Evolutionary conservation across 495 filamentous ascomycete species (phyloP).

Genomic region (Aspergillus leporis): DNA sequence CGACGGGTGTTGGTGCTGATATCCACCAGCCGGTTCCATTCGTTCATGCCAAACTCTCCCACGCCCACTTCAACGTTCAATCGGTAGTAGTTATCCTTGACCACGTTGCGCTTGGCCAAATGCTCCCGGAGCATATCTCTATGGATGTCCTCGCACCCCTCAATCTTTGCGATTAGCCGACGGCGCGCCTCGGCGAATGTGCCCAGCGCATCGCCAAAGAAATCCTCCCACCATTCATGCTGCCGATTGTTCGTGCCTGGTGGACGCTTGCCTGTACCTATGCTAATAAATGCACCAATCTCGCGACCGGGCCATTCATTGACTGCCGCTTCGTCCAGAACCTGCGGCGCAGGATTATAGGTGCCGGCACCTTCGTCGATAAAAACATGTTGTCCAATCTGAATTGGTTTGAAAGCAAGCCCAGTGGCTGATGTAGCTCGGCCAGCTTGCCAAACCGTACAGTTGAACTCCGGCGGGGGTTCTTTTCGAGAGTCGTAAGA

Average conservation of each 20-base stretch:
- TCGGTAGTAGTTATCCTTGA: constrained; percentile 92
- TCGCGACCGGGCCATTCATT: constrained; percentile 96
- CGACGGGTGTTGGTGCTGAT: constrained; percentile 88
- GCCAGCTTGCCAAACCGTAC: constrained; percentile 94
- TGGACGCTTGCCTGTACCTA: constrained; percentile 90
- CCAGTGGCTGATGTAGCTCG: constrained; percentile 91
- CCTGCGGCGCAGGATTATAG: constrained; percentile 84
- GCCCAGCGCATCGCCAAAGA: constrained; percentile 69
- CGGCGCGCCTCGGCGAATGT: constrained; percentile 88
- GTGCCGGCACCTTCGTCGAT: constrained; percentile 90
- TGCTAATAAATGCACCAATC: constrained; percentile 83
- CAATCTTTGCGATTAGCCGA: constrained; percentile 83
- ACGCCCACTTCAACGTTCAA: constrained; percentile 96
- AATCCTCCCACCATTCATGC: constrained; percentile 88
- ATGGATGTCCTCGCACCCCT: constrained; percentile 92
- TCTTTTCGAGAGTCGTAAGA: constrained; percentile 95
- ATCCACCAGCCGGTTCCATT: constrained; percentile 89
- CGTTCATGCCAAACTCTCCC: constrained; percentile 98
- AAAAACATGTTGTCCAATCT: constrained; percentile 89
- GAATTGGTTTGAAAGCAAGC: constrained; percentile 92
- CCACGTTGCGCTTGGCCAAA: constrained; percentile 74
- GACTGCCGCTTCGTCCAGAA: constrained; percentile 83
- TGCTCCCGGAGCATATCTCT: constrained; percentile 76
- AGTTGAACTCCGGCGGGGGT: constrained; percentile 82
- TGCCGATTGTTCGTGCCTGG: constrained; percentile 64